Base-by-base conservation (phyloP, 2,329 filamentous ascomycete genomes). In the Cryphonectria carpinicola region DNA sequence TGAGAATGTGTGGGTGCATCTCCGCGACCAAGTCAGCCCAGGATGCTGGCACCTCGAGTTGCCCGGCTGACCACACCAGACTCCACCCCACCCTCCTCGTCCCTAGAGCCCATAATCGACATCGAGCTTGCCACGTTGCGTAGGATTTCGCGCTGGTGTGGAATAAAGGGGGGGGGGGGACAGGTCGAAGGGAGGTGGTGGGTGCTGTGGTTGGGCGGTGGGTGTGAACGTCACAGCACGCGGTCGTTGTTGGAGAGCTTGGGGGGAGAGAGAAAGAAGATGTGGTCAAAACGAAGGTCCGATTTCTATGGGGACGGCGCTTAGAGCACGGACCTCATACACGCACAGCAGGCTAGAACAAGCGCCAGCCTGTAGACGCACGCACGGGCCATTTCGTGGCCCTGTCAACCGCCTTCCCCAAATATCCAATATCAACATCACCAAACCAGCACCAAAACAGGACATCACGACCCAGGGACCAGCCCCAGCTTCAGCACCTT, bases 401-500 rank as follows among this genome's bases (percentile, higher is more conserved):
- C 41, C 39, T 49, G 43, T 46, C 41, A 35, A 65, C 63, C 41
- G 17, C 49, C 63, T 13, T 65, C 28, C 43, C 63, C 41, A 54
- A 52, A 66, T 49, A 56, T 25, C 22, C 49, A 56, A 58, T 66
- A 66, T 56, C 64, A 66, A 66, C 64, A 66, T 41, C 64, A 35
- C 35, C 43, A 54, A 54, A 7, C 19, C 19, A 17, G 56, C 13
- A n/a, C 46, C 46, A 49, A n/a, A 22, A 49, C 22, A 22, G 17
- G 46, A 22, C 22, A 22, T 49, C 46, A 49, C 46, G 46, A 49
- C 5, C 46, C 22, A 49, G 22, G 19, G 3, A n/a, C 46, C 46
- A n/a, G 19, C 46, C n/a, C 2, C 46, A 49, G 37, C 37, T 11
- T 11, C 37, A 39, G 37, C 37, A 13, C 37, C 37, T 11, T 39